Evolutionary conservation across 768 basidiomycete genomes (phyloP), one percentile per base, ranked within the genome.

Genomic region (Suillus plorans): DNA sequence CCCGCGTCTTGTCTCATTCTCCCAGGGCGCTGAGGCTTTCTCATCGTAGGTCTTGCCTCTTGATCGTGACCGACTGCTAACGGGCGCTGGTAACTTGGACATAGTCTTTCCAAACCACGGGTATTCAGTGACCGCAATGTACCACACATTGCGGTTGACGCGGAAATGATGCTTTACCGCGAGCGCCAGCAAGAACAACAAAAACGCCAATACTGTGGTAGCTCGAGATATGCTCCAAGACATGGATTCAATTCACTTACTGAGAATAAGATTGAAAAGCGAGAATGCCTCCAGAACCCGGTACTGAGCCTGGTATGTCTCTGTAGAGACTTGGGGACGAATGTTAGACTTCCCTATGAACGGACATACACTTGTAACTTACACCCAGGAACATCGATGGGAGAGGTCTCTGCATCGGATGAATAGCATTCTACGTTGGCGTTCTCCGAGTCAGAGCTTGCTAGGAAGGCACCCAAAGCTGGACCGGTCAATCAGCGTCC

Each of bases 261-360:
- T 78, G 5, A 94, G 82, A 50, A 83, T 81, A 59, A 89, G 86
- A 70, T 93, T 94, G 75, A 94, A 86, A 63, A 94, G 77, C 7
- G 92, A 86, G 76, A 94, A 94, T 20, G 89, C 85, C 75, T 88
- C 90, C 65, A 94, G 80, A 22, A 93, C 92, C 36, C 88, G 86
- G 74, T 93, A 94, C 80, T 93, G 92, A n/a, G 92, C 91, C 68
- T 92, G 92, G 74, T 89, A 94, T 66, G 90, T 90, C 70, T 92
- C 89, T 28, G 91, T 93, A 63, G 90, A 87, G 78, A 93, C 92
- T 94, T 70, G 20, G 22, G 25, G 10, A 37, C 45, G 62, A 58
- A 59, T 12, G 18, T 59, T 14, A 63, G 62, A 31, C 25, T 39
- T 42, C 31, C 60, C 52, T 14, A n/a, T 28, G 12, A 60, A 58